Conservation (phyloP, 805 yeast genomes). For the Zygosaccharomyces gambellarensis region DNA sequence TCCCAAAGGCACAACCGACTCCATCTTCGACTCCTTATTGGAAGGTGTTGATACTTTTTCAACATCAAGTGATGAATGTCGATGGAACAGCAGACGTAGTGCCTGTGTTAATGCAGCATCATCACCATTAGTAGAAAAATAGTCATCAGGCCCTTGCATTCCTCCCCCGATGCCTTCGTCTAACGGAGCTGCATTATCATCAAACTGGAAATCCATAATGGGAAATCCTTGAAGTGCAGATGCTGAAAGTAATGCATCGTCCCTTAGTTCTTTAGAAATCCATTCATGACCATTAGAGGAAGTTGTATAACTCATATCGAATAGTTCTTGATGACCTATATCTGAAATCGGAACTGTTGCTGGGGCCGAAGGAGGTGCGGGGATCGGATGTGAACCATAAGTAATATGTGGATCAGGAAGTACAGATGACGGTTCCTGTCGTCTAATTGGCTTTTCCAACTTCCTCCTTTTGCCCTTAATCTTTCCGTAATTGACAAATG, state of each 20-base stretch:
- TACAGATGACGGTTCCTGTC: neutral
- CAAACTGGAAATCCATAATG: constrained; percentile 6
- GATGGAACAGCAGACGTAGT: constrained; percentile 7
- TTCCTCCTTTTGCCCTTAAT: constrained; percentile 3
- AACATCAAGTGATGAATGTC: neutral
- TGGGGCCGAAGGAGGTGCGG: neutral
- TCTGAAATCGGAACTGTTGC: neutral
- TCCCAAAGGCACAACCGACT: constrained; percentile 2
- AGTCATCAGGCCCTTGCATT: neutral
- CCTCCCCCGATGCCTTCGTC: neutral
- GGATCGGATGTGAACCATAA: neutral
- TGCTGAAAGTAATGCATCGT: constrained; percentile 69
- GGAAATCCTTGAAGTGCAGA: constrained; percentile 47
- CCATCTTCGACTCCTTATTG: neutral
- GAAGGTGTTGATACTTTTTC: neutral
- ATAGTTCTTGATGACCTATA: constrained; percentile 1
- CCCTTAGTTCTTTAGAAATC: constrained; percentile 66
- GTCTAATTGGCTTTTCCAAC: neutral
- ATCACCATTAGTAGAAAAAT: neutral
- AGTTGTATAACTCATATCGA: constrained; percentile 13
- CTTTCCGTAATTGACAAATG: constrained; percentile 22
- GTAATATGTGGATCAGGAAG: neutral
- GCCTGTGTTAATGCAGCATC: constrained; percentile 8
- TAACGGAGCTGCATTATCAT: neutral
- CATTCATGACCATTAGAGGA: constrained; percentile 47